Evolutionary conservation across 805 yeast genomes (phyloP).

Genomic region (Pichia kluyveri): DNA sequence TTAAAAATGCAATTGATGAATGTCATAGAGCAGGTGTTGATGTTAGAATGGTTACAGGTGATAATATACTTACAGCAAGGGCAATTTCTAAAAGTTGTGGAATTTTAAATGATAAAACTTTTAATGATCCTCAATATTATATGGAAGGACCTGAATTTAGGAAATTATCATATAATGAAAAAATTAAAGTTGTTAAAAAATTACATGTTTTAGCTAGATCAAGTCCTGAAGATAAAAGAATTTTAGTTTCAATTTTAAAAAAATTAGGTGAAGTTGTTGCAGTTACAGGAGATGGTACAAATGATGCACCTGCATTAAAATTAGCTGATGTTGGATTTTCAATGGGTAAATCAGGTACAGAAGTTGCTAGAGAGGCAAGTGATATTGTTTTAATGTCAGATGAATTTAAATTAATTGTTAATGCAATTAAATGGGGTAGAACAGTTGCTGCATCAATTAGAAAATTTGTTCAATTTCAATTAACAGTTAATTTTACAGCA

Average conservation of each 20-base stretch:
- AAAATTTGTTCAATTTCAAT: constrained; percentile 92
- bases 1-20: constrained; percentile 75
- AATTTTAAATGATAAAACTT: constrained; percentile 49
- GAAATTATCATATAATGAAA: constrained; percentile 46
- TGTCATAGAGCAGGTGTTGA: constrained; percentile 89
- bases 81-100: constrained; percentile 87
- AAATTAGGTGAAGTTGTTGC: constrained; percentile 90
- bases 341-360: constrained; percentile 98
- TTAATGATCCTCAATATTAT: constrained; percentile 45
- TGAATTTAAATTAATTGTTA: constrained; percentile 88
- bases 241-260: constrained; percentile 74
- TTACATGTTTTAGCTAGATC: constrained; percentile 87
- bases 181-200: constrained; percentile 56
- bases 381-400: constrained; percentile 97
- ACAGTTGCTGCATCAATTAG: constrained; percentile 91
- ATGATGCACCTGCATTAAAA: constrained; percentile 96
- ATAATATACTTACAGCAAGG: constrained; percentile 81
- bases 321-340: constrained; percentile 97
- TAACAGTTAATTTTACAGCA: constrained; percentile 96
- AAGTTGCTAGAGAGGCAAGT: constrained; percentile 97
- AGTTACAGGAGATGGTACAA: constrained; percentile 98
- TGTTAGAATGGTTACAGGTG: constrained; percentile 98
- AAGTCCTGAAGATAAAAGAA: constrained; percentile 89
- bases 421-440: constrained; percentile 98
- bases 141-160: constrained; percentile 95